Base-by-base conservation (phyloP, 1,284 basidiomycete genomes). In the Ceratorhiza oryzae-sativae region DNA sequence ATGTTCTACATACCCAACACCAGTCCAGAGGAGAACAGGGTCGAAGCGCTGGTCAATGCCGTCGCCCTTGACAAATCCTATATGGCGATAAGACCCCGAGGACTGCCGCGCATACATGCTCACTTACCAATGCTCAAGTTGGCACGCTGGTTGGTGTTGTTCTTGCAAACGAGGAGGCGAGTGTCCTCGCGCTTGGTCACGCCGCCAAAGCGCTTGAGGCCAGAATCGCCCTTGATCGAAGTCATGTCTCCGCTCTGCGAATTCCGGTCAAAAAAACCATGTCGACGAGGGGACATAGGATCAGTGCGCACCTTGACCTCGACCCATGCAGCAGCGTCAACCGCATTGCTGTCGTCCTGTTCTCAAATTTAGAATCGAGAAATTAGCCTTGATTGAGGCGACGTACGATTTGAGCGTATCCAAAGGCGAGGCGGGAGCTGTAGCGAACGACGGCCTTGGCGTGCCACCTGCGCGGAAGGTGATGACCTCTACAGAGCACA, bases 141-240 rank as follows among this genome's bases (percentile, higher is more conserved):
- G n/a, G 68, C 68, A 15, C 68, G 41, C 2, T 20, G 18, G n/a
- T 46, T 15, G 45, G 53, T 71, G 56, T 71, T 60, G 36, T 71
- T 71, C 46, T 71, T 71, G 68, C 68, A 71, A 9, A 71, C 68
- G 20, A 71, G 68, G 18, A 71, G 56, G 20, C 56, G 59, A 46
- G 42, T 60, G 1, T 42, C 68, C 6, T 51, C 56, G 1, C 56
- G 55, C 56, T 71, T 71, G 30, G n/a, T 27, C 10, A 25, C 30
- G 12, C 34, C 20, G 9, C 68, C 68, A 23, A 60, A 60, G 32
- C 68, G 68, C 36, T 71, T 71, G 15, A 45, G 25, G 4, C 56
- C 68, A 39, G 6, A 39, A 1, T 56, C 27, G 1, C 68, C 68
- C 2, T 2, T 34, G 15, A 71, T 59, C n/a, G 41, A 48, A 27